Evolutionary conservation across 331 rosid genomes (phyloP), one percentile per base, ranked within the genome.

Genomic region (Rhamnella rubrinervis): DNA sequence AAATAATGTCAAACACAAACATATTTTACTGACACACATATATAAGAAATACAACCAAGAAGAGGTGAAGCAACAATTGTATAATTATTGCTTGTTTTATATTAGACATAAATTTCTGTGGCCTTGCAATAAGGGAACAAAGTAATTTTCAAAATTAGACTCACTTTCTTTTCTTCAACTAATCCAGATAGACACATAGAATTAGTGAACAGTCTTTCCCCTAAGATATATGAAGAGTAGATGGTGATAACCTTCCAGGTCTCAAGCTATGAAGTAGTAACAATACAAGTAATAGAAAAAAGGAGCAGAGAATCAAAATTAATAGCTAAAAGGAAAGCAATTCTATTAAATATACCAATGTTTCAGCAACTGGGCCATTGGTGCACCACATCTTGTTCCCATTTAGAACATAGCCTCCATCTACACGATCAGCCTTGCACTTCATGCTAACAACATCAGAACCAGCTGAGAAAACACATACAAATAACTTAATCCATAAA

Each of bases 311-410:
- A 53, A 50, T 18, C 57, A 56, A 39, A 20, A 14, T 23, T 35
- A 35, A 67, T 6, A 61, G 14, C 68, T 61, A 68, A 8, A 59
- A 61, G 15, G 59, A 52, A 52, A 68, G 55, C 1, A 55, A 56
- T 59, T 69, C 25, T 55, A 69, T 70, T 47, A 67, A 53, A 8
- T 63, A 44, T 85, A 93, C 97, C 83, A 93, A 76, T 70, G 98
- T 93, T 78, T 93, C 86, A 78, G 98, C 98, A 68, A 61, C 79
- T 50, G 98, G 96, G 31, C 98, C 98, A 67, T 93, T 93, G 71
- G 98, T 93, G 82, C 97, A 90, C 97, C 97, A 93, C 96, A 93
- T 87, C 87, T 93, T 93, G 90, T 87, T 93, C 75, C 98, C 98
- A 52, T 91, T 90, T 63, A 93, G 70, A 69, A 88, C 21, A 71